Evolutionary conservation across 495 filamentous ascomycete genomes (phyloP).

Genomic region (Delitschia confertaspora): DNA sequence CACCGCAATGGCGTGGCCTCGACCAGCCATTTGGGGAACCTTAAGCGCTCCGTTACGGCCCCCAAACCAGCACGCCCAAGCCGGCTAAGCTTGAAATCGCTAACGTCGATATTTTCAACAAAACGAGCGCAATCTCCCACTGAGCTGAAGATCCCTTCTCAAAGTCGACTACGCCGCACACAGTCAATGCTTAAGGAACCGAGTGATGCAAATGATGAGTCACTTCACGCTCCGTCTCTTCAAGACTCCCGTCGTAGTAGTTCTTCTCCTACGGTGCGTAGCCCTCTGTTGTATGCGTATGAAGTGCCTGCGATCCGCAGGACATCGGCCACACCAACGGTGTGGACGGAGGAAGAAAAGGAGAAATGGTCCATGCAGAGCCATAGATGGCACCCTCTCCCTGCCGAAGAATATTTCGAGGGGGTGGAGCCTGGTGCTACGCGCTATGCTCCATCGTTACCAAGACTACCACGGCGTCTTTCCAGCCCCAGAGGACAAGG

Average conservation of each 20-base stretch:
- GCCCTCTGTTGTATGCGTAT: neutral
- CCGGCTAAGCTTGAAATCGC: too few relatives aligned
- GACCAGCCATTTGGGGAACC: too few relatives aligned
- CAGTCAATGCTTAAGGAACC: constrained; percentile 1
- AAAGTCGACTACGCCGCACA: constrained; percentile 2
- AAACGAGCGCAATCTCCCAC: neutral
- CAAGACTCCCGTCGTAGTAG: constrained; percentile 3
- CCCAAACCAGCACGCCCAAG: too few relatives aligned
- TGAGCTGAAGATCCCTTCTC: neutral
- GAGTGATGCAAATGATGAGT: neutral
- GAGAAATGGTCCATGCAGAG: too few relatives aligned
- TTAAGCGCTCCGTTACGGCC: too few relatives aligned
- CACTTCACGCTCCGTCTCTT: neutral
- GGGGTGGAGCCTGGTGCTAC: too few relatives aligned
- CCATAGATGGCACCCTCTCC: too few relatives aligned
- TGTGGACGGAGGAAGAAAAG: too few relatives aligned
- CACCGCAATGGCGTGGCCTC: neutral
- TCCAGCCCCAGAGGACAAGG: too few relatives aligned
- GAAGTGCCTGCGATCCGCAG: constrained; percentile 10
- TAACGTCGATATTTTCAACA: neutral
- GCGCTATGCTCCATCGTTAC: too few relatives aligned
- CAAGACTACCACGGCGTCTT: too few relatives aligned
- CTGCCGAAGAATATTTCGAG: too few relatives aligned
- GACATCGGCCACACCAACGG: constrained; percentile 3
- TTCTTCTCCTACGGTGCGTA: constrained; percentile 6